A percentile compares a stretch with the other conserved stretches of the same genome.
phyloP scores from a whole-genome alignment of 441 rosid species.

The Melastoma candidum region DNA sequence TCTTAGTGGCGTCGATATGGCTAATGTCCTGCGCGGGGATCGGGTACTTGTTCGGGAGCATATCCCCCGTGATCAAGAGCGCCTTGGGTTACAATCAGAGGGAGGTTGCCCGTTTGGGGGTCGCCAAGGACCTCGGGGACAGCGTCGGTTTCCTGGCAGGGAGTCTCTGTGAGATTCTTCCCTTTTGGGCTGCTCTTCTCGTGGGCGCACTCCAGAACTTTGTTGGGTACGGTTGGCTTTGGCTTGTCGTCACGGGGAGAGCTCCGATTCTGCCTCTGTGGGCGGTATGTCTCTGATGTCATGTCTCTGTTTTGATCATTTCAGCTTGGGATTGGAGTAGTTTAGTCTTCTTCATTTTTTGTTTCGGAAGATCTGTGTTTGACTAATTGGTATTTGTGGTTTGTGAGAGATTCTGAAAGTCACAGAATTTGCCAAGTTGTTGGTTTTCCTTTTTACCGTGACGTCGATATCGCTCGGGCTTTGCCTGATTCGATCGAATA shows the following conservation, averaged over 20 bases:
- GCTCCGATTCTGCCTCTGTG: slow-evolving; percentile 59
- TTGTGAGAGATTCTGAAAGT: too few relatives aligned
- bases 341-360: neutral
- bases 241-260: slow-evolving; percentile 48
- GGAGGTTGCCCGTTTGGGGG: slow-evolving; percentile 59
- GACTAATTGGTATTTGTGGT: too few relatives aligned
- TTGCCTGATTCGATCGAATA: too few relatives aligned
- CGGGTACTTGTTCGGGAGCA: slow-evolving; percentile 77
- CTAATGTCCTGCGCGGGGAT: slow-evolving; percentile 65
- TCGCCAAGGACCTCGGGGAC: slow-evolving; percentile 77
- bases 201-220: slow-evolving; percentile 57
- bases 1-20: slow-evolving; percentile 73
- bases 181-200: slow-evolving; percentile 45
- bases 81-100: slow-evolving; percentile 60
- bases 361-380: neutral
- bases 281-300: slow-evolving; percentile 45
- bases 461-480: too few relatives aligned
- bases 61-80: slow-evolving; percentile 67
- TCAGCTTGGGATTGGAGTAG: too few relatives aligned
- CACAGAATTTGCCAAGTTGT: too few relatives aligned
- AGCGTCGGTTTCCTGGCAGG: slow-evolving; percentile 62
- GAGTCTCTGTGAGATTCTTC: slow-evolving; percentile 44
- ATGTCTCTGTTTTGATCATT: neutral
- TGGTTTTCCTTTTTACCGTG: too few relatives aligned
- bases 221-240: slow-evolving; percentile 59